phyloP scores from a whole-genome alignment of 208 protist genomes.

The Crithidia expoeki region DNA sequence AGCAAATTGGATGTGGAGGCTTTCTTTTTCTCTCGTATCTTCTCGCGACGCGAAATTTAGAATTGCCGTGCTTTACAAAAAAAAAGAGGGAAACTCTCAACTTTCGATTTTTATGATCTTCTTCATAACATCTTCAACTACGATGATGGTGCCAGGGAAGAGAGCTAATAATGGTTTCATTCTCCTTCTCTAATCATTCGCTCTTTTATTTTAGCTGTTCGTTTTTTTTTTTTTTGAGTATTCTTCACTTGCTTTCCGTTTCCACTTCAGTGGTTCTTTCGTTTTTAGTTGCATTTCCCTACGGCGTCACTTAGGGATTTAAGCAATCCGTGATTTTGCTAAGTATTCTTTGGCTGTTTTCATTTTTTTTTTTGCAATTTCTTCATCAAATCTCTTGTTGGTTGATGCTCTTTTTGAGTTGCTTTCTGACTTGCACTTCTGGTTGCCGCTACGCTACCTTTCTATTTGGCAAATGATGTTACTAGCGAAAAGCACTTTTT shows the following conservation, averaged over 20 bases:
- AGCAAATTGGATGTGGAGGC: background rate
- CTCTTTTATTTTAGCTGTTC: constrained; percentile 16
- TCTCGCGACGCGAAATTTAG: background rate
- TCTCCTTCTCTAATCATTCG: constrained; percentile 10
- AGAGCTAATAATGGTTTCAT: background rate
- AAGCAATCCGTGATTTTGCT: too few relatives aligned
- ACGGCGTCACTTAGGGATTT: too few relatives aligned
- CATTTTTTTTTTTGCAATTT: background rate
- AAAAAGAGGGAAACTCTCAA: background rate
- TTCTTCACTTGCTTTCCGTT: constrained; percentile 2
- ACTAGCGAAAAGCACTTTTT: background rate
- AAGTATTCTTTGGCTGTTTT: constrained; percentile 6
- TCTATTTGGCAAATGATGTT: background rate
- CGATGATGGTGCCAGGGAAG: constrained; percentile 1
- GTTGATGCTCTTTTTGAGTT: background rate
- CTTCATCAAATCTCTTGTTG: background rate
- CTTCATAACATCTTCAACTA: constrained; percentile 2
- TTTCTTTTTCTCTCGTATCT: constrained; percentile 18
- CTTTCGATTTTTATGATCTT: constrained; percentile 14
- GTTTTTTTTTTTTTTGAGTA: constrained; percentile 21
- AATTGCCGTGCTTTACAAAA: background rate
- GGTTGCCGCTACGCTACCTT: background rate
- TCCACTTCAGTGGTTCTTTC: background rate
- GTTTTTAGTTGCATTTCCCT: background rate
- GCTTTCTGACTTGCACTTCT: background rate